A percentile compares a stretch with the other conserved stretches of the same genome.
Conservation (phyloP, 768 basidiomycete genomes). For the Lentinula aciculospora region DNA sequence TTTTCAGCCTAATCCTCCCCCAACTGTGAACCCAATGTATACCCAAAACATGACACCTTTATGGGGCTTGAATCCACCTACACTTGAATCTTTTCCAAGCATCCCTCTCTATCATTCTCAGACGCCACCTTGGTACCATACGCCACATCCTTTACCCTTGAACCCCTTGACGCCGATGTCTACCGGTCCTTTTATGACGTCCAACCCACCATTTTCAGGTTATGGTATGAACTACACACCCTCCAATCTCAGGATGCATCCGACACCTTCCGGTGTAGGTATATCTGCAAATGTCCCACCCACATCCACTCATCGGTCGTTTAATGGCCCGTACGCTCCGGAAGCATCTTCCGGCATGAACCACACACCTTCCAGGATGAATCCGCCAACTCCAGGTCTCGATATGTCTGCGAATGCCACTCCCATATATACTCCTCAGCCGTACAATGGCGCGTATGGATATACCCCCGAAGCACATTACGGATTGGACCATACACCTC, state of each 20-base stretch:
- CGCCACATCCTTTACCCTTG: background rate
- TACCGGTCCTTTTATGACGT: background rate
- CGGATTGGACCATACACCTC: background rate
- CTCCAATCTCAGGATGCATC: background rate
- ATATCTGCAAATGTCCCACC: too few relatives aligned
- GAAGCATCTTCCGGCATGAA: too few relatives aligned
- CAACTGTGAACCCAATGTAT: background rate
- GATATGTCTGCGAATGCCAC: too few relatives aligned
- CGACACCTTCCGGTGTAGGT: too few relatives aligned
- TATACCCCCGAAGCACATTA: too few relatives aligned
- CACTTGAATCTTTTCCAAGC: background rate
- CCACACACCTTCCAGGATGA: too few relatives aligned
- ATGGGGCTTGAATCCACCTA: background rate
- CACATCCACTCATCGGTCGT: too few relatives aligned
- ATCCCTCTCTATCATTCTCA: too few relatives aligned
- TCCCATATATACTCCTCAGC: background rate
- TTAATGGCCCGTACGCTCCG: too few relatives aligned
- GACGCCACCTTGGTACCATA: background rate
- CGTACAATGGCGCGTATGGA: background rate
- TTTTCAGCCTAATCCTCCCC: background rate
- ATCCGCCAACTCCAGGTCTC: too few relatives aligned
- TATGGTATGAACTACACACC: background rate
- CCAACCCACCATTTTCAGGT: background rate
- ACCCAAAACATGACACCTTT: background rate
- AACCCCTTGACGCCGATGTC: background rate